Evolutionary conservation across 306 rosid species (phyloP).

Genomic region (Glycine soja): DNA sequence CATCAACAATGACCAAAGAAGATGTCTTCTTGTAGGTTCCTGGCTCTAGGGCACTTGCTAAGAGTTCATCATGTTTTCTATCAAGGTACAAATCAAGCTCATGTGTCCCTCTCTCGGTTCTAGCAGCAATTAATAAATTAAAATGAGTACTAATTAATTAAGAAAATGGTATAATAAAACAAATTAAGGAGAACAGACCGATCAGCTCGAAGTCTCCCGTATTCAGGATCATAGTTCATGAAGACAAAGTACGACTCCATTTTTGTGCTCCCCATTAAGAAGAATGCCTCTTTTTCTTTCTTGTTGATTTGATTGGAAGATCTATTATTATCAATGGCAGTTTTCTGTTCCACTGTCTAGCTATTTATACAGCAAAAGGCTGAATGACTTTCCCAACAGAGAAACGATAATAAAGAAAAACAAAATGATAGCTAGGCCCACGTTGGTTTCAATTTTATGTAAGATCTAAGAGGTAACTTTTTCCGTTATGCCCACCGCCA

Average conservation of each 20-base stretch:
- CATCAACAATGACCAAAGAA: constrained; percentile 90
- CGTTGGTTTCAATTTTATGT: constrained; percentile 10
- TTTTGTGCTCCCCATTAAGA: constrained; percentile 58
- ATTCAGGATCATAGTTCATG: constrained; percentile 90
- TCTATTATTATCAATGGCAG: neutral
- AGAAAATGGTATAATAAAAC: neutral
- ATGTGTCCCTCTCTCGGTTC: constrained; percentile 60
- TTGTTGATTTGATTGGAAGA: constrained; percentile 18
- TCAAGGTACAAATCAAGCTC: constrained; percentile 81
- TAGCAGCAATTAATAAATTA: neutral
- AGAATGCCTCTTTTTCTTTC: constrained; percentile 9
- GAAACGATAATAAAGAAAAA: constrained; percentile 23
- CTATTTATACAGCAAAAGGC: constrained; percentile 48
- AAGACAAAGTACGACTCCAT: constrained; percentile 78
- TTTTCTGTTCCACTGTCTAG: constrained; percentile 34
- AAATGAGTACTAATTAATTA: neutral
- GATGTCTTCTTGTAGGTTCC: constrained; percentile 74
- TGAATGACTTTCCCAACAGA: constrained; percentile 23
- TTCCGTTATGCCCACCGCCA: neutral
- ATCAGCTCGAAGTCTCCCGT: constrained; percentile 73
- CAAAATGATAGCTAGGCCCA: neutral
- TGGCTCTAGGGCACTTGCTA: constrained; percentile 64
- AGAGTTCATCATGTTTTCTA: constrained; percentile 78
- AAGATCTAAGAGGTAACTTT: neutral
- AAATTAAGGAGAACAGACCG: constrained; percentile 50